A percentile compares a stretch with the other conserved stretches of the same genome.
phyloP scores from a whole-genome alignment of 2,329 filamentous ascomycete genomes.

The Apiospora malaysiana region DNA sequence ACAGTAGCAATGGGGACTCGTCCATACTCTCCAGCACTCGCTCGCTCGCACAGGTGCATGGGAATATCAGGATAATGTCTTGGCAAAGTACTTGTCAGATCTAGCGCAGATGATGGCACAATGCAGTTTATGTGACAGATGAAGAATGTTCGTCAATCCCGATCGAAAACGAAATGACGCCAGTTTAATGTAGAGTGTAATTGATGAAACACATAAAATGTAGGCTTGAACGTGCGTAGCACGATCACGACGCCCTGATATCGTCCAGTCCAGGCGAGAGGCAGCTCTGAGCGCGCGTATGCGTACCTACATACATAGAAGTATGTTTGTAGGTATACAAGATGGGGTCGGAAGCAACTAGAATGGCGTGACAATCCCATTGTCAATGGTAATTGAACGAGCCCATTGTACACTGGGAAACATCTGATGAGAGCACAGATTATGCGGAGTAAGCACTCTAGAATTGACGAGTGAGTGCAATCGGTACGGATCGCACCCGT shows the following conservation, averaged over 20 bases:
- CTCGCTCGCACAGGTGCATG: background rate
- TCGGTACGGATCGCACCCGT: background rate
- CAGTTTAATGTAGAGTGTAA: background rate
- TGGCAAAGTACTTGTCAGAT: slow-evolving; percentile 14
- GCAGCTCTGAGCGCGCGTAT: background rate
- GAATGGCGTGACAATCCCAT: background rate
- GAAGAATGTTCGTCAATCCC: background rate
- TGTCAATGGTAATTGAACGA: background rate
- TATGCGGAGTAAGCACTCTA: background rate
- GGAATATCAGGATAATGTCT: background rate
- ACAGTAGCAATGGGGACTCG: background rate
- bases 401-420: background rate
- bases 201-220: background rate
- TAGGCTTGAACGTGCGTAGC: background rate
- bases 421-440: background rate
- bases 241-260: background rate
- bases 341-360: background rate
- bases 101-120: background rate
- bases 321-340: background rate
- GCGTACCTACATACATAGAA: too few relatives aligned
- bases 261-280: background rate
- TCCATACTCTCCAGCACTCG: background rate
- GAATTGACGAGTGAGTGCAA: background rate
- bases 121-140: background rate
- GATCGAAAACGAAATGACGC: background rate